Base-by-base conservation (phyloP, 2,329 filamentous ascomycete species). In the Fusarium aywerte region DNA sequence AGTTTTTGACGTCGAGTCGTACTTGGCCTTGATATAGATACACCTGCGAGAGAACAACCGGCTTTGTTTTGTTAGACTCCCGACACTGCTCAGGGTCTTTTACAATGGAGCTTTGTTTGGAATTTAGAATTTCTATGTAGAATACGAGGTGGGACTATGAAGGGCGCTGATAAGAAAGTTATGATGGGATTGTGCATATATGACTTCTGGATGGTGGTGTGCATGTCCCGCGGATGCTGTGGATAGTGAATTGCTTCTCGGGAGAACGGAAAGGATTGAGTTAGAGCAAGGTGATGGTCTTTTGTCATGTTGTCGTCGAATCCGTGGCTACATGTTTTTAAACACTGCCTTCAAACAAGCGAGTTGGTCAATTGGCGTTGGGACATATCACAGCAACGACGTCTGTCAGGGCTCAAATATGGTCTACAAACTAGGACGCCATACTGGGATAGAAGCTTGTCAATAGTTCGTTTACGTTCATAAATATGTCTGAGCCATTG, bases 21-120 rank as follows among this genome's bases (percentile, higher is more conserved):
- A n/a, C 23, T 16, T 21, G 15, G 7, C 12, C 23, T 18, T 62
- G 45, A 61, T 62, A 48, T 11, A n/a, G 6, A 6, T 15, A 33
- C 49, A 3, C n/a, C n/a, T n/a, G 43, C 32, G 5, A 36, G 7
- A 15, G 7, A 5, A 36, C 18, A 12, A 4, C n/a, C 16, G 36
- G 59, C 11, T 47, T 7, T n/a, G n/a, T n/a, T 7, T 49, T 58
- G n/a, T 27, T 57, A 57, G 18, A 32, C 18, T 27, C 50, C 50
- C 39, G 5, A 12, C 25, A 4, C 8, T 18, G 4, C n/a, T 44
- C 32, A 39, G 32, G 49, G 25, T 33, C 27, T 20, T 18, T 21
- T 33, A 31, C 4, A 7, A n/a, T 18, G 7, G 18, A 23, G 8
- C n/a, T n/a, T n/a, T n/a, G n/a, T n/a, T n/a, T n/a, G n/a, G n/a